Base-by-base conservation (phyloP, 129 eudicot species). In the Tagetes patula region DNA sequence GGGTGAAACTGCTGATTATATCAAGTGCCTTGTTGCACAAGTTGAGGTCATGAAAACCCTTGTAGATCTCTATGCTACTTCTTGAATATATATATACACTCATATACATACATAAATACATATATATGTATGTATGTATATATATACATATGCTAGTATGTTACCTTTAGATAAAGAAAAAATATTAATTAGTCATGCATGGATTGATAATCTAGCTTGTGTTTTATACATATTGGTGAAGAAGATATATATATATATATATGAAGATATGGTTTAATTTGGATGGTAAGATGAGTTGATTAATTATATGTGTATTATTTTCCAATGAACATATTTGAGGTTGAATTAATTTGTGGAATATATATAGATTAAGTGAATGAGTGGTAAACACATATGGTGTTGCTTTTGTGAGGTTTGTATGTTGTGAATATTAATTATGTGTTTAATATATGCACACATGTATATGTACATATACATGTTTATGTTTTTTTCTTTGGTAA, bases 1-100 rank as follows among this genome's bases (percentile, higher is more conserved):
- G 80, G 88, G 75, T 55, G 97, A 88, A 82, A 88, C 96, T 59
- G 91, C 93, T 14, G 86, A 91, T 73, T 91, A 91, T 64, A 83
- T 91, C 60, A 86, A 83, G 82, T 88, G 96, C 80, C 96, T 91
- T 55, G 67, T 71, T 65, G 81, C 88, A 33, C 97, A 91, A 81
- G 89, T 91, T 81, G 77, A 88, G 77, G 92, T 88, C 43, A 91
- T 91, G 97, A 75, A 79, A 77, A 73, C 72, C 65, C 85, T 91
- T 81, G 84, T 82, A 69, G 68, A 87, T 83, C 75, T 76, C 69
- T 84, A 75, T 75, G 71, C 88, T 1, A 4, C 67, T 49, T 79
- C 46, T 71, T 84, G 56, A 54, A 30, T 12, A 32, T 6, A 20
- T 20, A 20, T 20, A 20, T 20, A 20, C 27, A 30, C 27, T 47